Conservation (phyloP, 2,329 filamentous ascomycete species). For the Talaromyces amestolkiae region DNA sequence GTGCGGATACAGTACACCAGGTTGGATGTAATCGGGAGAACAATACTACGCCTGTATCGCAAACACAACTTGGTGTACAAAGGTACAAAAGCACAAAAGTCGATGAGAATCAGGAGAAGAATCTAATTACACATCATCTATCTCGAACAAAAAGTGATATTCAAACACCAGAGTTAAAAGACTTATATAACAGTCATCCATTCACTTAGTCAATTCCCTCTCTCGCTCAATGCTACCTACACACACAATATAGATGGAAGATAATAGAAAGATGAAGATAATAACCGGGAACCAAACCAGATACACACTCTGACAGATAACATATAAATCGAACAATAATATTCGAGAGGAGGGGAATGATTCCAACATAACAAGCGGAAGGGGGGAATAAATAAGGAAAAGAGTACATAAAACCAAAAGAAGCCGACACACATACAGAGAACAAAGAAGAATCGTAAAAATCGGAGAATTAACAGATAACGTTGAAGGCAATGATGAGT, state of each 20-base stretch:
- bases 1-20: background rate
- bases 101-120: background rate
- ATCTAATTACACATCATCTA: background rate
- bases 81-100: background rate
- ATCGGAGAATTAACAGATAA: background rate
- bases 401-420: background rate
- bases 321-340: background rate
- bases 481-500: no score
- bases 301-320: slow-evolving; percentile 7
- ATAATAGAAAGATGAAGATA: background rate
- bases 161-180: background rate
- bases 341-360: slow-evolving; percentile 2
- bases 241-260: slow-evolving; percentile 11
- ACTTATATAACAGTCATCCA: background rate
- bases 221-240: slow-evolving; percentile 8
- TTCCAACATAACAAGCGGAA: slow-evolving; percentile 8
- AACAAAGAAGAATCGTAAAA: slow-evolving; percentile 8
- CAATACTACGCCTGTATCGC: background rate
- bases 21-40: background rate
- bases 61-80: background rate
- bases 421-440: background rate
- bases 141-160: background rate
- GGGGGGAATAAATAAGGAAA: background rate
- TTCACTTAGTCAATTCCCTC: background rate
- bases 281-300: background rate